Evolutionary conservation across 768 basidiomycete species (phyloP), one percentile per base, ranked within the genome.

Genomic region (Panaeolus cyanescens): DNA sequence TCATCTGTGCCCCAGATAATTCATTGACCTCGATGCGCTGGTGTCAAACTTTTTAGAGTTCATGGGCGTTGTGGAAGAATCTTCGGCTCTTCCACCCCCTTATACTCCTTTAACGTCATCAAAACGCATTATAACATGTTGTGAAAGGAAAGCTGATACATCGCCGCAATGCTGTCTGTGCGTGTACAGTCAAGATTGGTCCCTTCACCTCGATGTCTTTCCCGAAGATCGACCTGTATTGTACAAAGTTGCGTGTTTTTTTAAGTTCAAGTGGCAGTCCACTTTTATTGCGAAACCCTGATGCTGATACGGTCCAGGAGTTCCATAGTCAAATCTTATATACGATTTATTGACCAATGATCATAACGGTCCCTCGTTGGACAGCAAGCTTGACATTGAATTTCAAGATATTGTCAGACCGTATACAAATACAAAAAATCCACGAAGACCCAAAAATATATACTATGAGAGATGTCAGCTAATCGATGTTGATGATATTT

Each of bases 11-110:
- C 45, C 45, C 45, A 50, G 45, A 50, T 50, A 50, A 50, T 50
- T 50, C 45, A 50, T 28, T 30, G 30, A 50, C 45, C 45, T 50
- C 45, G 30, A 2, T n/a, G 25, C 45, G 13, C 25, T 15, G 9
- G 45, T 50, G 45, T 50, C 45, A 50, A n/a, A 25, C 20, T 25
- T 20, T 50, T 50, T 50, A 50, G 45, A 50, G 45, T 50, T 50
- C 45, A 50, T 50, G 45, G 45, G 25, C 45, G 7, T 28, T 50
- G 45, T 50, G 45, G 45, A 13, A 50, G 45, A 50, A n/a, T n/a
- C n/a, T n/a, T n/a, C n/a, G n/a, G n/a, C n/a, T 50, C 25, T 50
- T 50, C 45, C 22, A 28, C 17, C 25, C 40, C 40, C 20, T 50
- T 13, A 50, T 13, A n/a, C 45, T 50, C 45, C 22, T 50, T n/a